These are phyloP conservation scores for Wallacemonas sp. DNA, from an alignment of 208 protist species.

Conservation along the genomic window DNA sequence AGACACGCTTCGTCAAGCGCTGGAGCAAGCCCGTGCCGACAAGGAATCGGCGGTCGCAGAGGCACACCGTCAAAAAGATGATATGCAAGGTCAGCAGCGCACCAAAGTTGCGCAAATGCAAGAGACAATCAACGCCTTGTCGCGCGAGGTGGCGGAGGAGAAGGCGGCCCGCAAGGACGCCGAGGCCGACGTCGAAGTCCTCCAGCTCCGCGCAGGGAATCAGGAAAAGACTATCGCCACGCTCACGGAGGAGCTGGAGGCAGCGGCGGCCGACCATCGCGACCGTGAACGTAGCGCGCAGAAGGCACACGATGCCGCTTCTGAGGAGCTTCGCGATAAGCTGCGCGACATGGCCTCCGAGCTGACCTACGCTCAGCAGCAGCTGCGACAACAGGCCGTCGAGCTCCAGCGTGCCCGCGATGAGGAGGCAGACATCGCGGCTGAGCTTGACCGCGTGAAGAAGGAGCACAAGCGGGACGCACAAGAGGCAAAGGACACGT, in stretches of 20 bases:
- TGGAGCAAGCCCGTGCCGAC: slow-evolving; percentile 57
- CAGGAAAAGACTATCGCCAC: slow-evolving; percentile 39
- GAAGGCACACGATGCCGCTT: slow-evolving; percentile 47
- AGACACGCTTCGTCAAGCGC: slow-evolving; percentile 49
- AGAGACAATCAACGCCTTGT: slow-evolving; percentile 35
- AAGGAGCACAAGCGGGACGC: slow-evolving; percentile 29
- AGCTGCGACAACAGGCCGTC: slow-evolving; percentile 51
- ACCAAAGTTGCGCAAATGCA: slow-evolving; percentile 56
- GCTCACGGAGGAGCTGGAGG: slow-evolving; percentile 53
- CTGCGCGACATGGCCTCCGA: slow-evolving; percentile 43
- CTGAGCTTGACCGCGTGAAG: slow-evolving; percentile 30
- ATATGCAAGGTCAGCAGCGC: slow-evolving; percentile 55
- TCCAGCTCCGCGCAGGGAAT: slow-evolving; percentile 49
- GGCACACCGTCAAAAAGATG: slow-evolving; percentile 44
- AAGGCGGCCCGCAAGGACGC: slow-evolving; percentile 49
- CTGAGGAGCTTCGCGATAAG: slow-evolving; percentile 58
- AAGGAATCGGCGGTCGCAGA: slow-evolving; percentile 53
- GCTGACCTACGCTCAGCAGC: slow-evolving; percentile 56
- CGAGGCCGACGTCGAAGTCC: slow-evolving; percentile 59
- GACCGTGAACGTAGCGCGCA: slow-evolving; percentile 45
- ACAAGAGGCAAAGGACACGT: slow-evolving; percentile 25
- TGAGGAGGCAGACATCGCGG: slow-evolving; percentile 43
- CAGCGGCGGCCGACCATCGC: slow-evolving; percentile 52
- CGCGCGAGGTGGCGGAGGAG: slow-evolving; percentile 58
- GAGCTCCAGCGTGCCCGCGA: slow-evolving; percentile 61